phyloP scores from a whole-genome alignment of 129 eudicot species.

The Escallonia herrerae region DNA sequence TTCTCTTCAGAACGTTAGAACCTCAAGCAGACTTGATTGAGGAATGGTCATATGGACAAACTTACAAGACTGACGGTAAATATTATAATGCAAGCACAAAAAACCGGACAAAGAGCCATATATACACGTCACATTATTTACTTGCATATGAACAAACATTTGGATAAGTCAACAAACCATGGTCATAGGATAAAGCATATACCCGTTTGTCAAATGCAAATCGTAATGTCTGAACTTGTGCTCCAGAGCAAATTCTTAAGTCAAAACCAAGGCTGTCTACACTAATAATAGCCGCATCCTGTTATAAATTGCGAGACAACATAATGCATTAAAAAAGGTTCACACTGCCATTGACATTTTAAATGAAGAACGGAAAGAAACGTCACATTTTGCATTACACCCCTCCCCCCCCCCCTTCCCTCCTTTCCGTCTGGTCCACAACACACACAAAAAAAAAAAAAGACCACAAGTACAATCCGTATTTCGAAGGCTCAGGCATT shows the following conservation, averaged over 20 bases:
- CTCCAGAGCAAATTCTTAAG: conserved; percentile 87
- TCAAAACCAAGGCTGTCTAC: conserved; percentile 92
- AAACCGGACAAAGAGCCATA: neutral
- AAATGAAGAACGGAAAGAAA: neutral
- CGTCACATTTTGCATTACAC: conserved; percentile 1
- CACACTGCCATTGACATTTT: neutral
- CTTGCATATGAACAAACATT: no score
- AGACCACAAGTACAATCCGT: neutral
- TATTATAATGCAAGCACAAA: no score
- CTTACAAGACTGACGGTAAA: no score
- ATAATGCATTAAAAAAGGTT: neutral
- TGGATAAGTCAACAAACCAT: neutral
- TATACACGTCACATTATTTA: neutral
- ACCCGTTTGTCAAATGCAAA: conserved; percentile 82
- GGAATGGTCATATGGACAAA: no score
- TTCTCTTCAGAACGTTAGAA: no score
- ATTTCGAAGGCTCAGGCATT: conserved; percentile 11
- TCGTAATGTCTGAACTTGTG: conserved; percentile 90
- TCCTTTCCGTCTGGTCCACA: no score
- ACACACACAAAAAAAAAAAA: neutral
- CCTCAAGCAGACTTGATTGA: no score
- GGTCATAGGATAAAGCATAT: conserved; percentile 5
- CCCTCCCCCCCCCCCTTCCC: neutral
- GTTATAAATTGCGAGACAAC: conserved; percentile 23
- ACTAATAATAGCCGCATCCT: conserved; percentile 91